Evolutionary conservation across 345 rosid species (phyloP), one percentile per base, ranked within the genome.

Genomic region (Eucalyptus guilfoylei): DNA sequence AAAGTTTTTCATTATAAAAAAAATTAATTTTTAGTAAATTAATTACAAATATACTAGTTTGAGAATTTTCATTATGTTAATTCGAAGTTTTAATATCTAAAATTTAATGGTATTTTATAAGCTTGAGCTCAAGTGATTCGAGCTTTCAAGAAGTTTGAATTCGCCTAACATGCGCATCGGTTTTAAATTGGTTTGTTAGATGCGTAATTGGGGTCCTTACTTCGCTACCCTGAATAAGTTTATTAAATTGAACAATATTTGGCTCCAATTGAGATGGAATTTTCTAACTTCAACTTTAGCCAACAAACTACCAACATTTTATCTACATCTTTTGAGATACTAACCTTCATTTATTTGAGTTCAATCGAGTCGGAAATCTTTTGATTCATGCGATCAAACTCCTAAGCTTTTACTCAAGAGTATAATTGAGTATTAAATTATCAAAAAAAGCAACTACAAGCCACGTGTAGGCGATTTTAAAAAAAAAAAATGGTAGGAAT

Each of bases 1-100:
- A 0, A 5, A 8, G 21, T 8, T 52, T 52, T 52, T 52, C 1
- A 0, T 7, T 7, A 17, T 19, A 52, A 52, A 52, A 52, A 50
- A 52, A 52, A 52, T 50, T 52, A 17, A 52, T 52, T 52, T 52
- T 7, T 4, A 52, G 4, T 52, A 17, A 52, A 0, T 17, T 52
- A 17, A 52, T 52, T 52, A 52, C 2, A 1, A 0, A 0, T 17
- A 0, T 17, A 17, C 9, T 0, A 17, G 2, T 50, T 50, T 50
- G 55, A 17, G 23, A 17, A 17, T 7, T 52, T 52, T 52, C 4
- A 19, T 50, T 50, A 50, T 17, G 4, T 50, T 50, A 50, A 17
- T 52, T 52, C 55, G 7, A 14, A n/a, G 21, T 64, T 14, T 14
- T n/a, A 15, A 21, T 2, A n/a, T 64, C 21, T 64, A 8, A 64